Percentiles rank a stretch among this genome's conserved stretches.
Evolutionary conservation across 352 stramenopile species (phyloP).

Genomic region (Phytophthora hibernalis): DNA sequence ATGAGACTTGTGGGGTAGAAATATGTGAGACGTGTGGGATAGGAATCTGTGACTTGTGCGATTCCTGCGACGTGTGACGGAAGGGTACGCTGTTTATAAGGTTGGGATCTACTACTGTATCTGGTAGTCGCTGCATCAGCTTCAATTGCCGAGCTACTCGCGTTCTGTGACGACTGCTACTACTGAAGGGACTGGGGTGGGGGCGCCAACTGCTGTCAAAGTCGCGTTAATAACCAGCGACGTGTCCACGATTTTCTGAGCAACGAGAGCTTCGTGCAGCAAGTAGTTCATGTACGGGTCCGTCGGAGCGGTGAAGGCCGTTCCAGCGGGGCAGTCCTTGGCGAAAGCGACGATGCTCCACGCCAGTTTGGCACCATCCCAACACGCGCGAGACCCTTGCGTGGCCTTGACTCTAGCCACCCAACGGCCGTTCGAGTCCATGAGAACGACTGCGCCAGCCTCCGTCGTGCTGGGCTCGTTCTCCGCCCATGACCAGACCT

Average conservation of each 20-base stretch:
- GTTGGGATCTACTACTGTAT: background rate
- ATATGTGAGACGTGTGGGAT: background rate
- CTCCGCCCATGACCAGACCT: conserved; percentile 65
- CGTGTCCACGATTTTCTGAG: conserved; percentile 41
- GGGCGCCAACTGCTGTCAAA: conserved; percentile 32
- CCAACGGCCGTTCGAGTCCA: conserved; percentile 52
- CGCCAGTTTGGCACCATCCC: conserved; percentile 36
- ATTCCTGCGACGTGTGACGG: background rate
- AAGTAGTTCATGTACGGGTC: conserved; percentile 69
- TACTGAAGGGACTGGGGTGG: conserved; percentile 26
- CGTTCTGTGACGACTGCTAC: conserved; percentile 21
- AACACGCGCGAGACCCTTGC: conserved; percentile 48
- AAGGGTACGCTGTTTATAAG: background rate
- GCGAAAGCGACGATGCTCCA: conserved; percentile 50
- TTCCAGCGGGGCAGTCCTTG: conserved; percentile 37
- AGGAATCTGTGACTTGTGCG: background rate
- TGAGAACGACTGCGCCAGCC: conserved; percentile 37
- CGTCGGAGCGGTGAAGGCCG: conserved; percentile 37
- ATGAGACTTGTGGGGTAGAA: background rate
- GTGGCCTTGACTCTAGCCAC: conserved; percentile 33
- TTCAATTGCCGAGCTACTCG: background rate
- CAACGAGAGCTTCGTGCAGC: conserved; percentile 41
- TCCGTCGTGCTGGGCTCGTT: conserved; percentile 49
- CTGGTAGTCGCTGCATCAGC: background rate
- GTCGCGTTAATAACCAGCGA: conserved; percentile 56